phyloP scores from a whole-genome alignment of 129 eudicot species.

The Saposhnikovia divaricata region DNA sequence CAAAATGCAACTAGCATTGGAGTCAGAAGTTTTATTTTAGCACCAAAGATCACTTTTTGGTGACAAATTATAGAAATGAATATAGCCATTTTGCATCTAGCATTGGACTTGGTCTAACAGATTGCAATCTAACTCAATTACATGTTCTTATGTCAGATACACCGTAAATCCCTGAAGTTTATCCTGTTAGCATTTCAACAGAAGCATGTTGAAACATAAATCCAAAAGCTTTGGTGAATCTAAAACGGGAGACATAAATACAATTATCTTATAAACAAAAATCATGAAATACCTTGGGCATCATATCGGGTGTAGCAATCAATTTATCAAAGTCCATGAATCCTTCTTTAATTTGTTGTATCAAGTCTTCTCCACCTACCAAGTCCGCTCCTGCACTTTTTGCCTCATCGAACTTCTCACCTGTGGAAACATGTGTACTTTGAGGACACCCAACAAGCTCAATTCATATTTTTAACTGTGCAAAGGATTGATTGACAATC shows the following conservation, averaged over 20 bases:
- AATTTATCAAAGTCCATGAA: slow-evolving; percentile 93
- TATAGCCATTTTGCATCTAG: too few relatives aligned
- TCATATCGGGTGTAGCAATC: slow-evolving; percentile 97
- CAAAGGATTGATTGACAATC: neutral
- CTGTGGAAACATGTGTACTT: slow-evolving; percentile 24
- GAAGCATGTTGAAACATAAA: neutral
- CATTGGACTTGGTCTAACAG: neutral
- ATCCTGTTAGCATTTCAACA: neutral
- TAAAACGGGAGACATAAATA: neutral
- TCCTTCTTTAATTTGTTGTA: slow-evolving; percentile 81
- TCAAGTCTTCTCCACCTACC: slow-evolving; percentile 94
- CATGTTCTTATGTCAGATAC: neutral
- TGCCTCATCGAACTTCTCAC: slow-evolving; percentile 95
- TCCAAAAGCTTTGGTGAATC: neutral
- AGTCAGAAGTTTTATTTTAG: too few relatives aligned
- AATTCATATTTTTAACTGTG: neutral
- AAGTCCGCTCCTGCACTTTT: slow-evolving; percentile 94
- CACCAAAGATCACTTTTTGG: too few relatives aligned
- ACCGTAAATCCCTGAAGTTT: neutral
- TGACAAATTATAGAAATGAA: too few relatives aligned
- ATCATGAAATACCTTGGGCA: slow-evolving; percentile 72
- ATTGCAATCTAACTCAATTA: neutral
- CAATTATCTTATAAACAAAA: neutral
- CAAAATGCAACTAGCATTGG: too few relatives aligned
- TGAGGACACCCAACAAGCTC: slow-evolving; percentile 3